Evolutionary conservation across 2,329 filamentous ascomycete genomes (phyloP).

Genomic region (Microsporum canis): DNA sequence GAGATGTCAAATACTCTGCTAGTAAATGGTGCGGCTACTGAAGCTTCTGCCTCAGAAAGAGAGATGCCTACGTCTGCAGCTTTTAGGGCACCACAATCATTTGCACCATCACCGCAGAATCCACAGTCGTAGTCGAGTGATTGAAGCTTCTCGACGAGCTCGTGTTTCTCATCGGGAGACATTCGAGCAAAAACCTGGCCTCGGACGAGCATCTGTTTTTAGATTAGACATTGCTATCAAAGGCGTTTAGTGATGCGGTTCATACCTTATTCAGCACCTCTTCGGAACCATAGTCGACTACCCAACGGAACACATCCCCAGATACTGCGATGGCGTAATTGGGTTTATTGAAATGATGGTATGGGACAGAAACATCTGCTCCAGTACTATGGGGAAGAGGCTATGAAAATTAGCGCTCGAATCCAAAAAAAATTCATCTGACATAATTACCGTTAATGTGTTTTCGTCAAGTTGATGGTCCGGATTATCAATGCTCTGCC

Average conservation of each 20-base stretch:
- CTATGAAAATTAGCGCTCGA: conserved; percentile 27
- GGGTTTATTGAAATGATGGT: conserved; percentile 65
- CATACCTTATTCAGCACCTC: conserved; percentile 59
- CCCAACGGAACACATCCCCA: conserved; percentile 93
- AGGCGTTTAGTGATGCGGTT: neutral
- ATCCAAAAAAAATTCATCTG: conserved; percentile 10
- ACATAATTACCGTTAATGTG: conserved; percentile 51
- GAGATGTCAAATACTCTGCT: conserved; percentile 92
- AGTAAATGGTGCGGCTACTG: conserved; percentile 95
- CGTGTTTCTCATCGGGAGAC: conserved; percentile 98
- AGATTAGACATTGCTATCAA: conserved; percentile 10
- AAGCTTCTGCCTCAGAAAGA: conserved; percentile 91
- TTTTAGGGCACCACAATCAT: conserved; percentile 93
- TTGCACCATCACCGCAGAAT: conserved; percentile 95
- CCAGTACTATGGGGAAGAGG: conserved; percentile 61
- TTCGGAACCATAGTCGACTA: conserved; percentile 80
- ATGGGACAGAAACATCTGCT: conserved; percentile 71
- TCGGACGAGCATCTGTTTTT: conserved; percentile 64
- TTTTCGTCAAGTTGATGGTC: conserved; percentile 65
- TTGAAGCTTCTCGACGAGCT: conserved; percentile 92
- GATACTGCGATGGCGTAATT: conserved; percentile 85
- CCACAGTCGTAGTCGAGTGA: conserved; percentile 90
- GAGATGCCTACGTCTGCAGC: conserved; percentile 96
- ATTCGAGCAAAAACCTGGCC: conserved; percentile 95
- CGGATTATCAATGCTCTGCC: conserved; percentile 91